These are phyloP conservation scores for Exserohilum rostratum DNA, from an alignment of 2,329 filamentous ascomycete genomes.

Conservation along the genomic window DNA sequence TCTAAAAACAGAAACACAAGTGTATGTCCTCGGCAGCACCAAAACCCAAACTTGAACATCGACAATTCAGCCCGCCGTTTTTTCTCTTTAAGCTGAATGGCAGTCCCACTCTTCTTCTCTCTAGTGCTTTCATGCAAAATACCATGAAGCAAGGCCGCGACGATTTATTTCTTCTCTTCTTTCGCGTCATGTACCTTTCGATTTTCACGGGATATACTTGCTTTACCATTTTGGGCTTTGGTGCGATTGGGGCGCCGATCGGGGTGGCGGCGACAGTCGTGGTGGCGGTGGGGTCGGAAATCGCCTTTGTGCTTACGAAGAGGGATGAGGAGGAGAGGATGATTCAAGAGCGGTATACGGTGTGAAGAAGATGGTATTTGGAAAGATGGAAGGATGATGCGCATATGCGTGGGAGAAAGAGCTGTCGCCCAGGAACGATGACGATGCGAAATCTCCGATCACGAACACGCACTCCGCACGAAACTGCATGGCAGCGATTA, in stretches of 20 bases:
- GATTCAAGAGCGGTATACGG: slow-evolving; percentile 13
- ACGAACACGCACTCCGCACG: no score
- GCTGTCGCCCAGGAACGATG: no score
- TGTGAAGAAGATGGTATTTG: not conserved
- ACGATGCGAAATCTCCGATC: not conserved
- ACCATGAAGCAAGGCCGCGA: slow-evolving; percentile 13
- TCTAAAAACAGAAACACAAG: slow-evolving; percentile 7
- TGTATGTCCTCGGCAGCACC: no score
- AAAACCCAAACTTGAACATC: not conserved
- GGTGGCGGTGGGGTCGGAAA: slow-evolving; percentile 17
- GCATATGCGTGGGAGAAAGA: not conserved
- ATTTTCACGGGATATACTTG: slow-evolving; percentile 20
- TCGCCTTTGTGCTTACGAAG: slow-evolving; percentile 13
- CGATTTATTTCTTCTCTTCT: slow-evolving; percentile 20
- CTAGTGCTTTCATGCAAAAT: not conserved
- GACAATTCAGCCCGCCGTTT: not conserved
- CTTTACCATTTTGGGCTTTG: slow-evolving; percentile 21
- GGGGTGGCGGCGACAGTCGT: slow-evolving; percentile 17
- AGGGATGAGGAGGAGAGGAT: slow-evolving; percentile 8
- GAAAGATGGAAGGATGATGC: not conserved
- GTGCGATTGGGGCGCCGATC: slow-evolving; percentile 14
- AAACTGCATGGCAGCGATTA: no score
- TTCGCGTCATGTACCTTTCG: slow-evolving; percentile 20
- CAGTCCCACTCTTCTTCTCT: not conserved
- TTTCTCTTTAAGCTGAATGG: not conserved